Evolutionary conservation across 495 filamentous ascomycete genomes (phyloP), one percentile per base, ranked within the genome.

Genomic region (Massariosphaeria phaeospora): DNA sequence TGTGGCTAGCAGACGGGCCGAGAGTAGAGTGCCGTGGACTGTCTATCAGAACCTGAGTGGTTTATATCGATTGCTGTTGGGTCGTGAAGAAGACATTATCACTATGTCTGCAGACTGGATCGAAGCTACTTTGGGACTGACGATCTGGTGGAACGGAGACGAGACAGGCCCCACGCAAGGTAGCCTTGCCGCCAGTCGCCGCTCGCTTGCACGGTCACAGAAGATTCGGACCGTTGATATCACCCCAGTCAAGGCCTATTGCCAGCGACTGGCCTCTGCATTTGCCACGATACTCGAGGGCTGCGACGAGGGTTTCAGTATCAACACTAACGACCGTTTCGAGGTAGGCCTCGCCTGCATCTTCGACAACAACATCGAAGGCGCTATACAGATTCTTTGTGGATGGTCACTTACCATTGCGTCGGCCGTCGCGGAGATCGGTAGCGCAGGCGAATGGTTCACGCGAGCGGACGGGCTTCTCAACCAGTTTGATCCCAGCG

Each of bases 71-170:
- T 80, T 89, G 30, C 69, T 93, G 7, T 78, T 89, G 1, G 90
- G 91, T 18, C 77, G 83, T 39, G 69, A 78, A 10, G 71, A 76
- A 9, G 82, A 87, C 11, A 87, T 95, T 55, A 72, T 90, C 30
- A 76, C 78, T 27, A 72, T 77, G 40, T 75, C 88, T 9, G 77
- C 86, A 59, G 88, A 93, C 67, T 96, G 89, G 90, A 76, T 89
- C 39, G 91, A 96, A 69, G 89, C 88, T 0, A 84, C 85, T 1
- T 69, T 94, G 42, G 84, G 81, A 3, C 69, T 95, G 39, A 84
- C 88, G 9, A 82, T 83, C 0, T 96, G 90, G 90, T 94, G 89
- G 88, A 82, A 89, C 66, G 86, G 90, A 30, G 79, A 86, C 13
- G 82, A 83, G 46, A 76, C 84, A 15, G 73, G 76, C 56, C 21